Base-by-base conservation (phyloP, 176 grass and related monocot genomes). In the Bothriochloa decipiens region DNA sequence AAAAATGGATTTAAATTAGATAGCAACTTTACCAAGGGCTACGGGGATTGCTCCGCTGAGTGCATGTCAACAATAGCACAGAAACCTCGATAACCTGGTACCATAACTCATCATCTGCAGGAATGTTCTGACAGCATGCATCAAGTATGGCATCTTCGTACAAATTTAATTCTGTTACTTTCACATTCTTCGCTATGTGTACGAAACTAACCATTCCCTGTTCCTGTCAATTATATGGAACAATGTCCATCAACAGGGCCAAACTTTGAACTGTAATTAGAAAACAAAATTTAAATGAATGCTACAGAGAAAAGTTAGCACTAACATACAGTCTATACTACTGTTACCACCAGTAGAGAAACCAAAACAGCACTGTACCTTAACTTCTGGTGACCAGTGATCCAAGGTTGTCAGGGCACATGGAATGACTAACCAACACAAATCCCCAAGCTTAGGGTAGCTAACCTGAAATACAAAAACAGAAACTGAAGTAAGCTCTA, bases 121-220 rank as follows among this genome's bases (percentile, higher is more conserved):
- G 83, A 77, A 98, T 95, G 82, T 93, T 98, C 47, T 85, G 72
- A 65, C 89, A 92, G 71, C 89, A 95, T 2, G 88, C 96, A 70
- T 98, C 93, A 68, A 98, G 93, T 75, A 98, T 74, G 52, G 93
- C 93, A 75, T 92, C 96, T 89, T 95, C 96, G 47, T 89, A 98
- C 81, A 90, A 81, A 91, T 86, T 94, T 88, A 98, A 83, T 50
- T 98, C 93, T 3, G 89, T 61, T n/a, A 69, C 80, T 87, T 90
- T 93, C 65, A 95, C 88, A 47, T 91, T 93, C 58, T 90, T 92
- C 29, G 86, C 85, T 87, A 95, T 91, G 77, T 98, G 96, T 47
- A 88, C 82, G 68, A 93, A 94, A 82, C 52, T 89, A 46, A 63
- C 20, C 77, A 98, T 93, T 61, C 91, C 96, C 22, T 98, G 91